phyloP scores from a whole-genome alignment of 2,329 filamentous ascomycete genomes.

The Massarina eburnea region DNA sequence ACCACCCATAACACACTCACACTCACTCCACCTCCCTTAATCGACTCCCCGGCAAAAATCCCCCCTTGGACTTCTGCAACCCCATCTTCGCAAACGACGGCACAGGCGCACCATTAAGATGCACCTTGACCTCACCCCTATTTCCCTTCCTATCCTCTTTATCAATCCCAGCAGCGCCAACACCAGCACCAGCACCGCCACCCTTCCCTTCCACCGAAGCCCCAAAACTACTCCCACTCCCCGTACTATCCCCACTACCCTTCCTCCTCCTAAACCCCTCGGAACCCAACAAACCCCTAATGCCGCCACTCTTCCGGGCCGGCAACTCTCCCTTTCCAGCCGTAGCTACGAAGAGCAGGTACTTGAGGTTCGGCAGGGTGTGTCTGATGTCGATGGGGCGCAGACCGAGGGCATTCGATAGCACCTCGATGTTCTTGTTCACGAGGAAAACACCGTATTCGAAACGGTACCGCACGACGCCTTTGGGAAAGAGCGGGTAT shows the following conservation, averaged over 20 bases:
- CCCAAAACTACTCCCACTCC: constrained; percentile 27
- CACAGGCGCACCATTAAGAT: background rate
- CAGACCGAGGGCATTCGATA: constrained; percentile 65
- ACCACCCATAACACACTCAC: too few species aligned
- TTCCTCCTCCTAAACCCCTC: constrained; percentile 23
- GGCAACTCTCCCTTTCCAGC: constrained; percentile 70
- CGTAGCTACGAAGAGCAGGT: constrained; percentile 84
- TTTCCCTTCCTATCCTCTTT: background rate
- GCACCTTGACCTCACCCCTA: background rate
- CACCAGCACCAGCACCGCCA: background rate
- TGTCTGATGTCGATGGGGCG: constrained; percentile 87
- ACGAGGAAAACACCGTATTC: constrained; percentile 96
- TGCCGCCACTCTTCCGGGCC: constrained; percentile 38
- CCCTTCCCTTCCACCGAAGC: background rate
- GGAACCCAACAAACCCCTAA: constrained; percentile 34
- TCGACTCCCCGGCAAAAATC: background rate
- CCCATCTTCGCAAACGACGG: background rate
- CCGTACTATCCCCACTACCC: constrained; percentile 37
- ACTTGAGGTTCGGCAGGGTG: constrained; percentile 90
- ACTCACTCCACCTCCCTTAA: constrained; percentile 7
- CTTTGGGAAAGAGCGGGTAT: constrained; percentile 78
- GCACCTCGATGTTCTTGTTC: constrained; percentile 87
- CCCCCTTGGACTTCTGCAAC: background rate
- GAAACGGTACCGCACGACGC: constrained; percentile 80
- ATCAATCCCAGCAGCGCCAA: background rate